Evolutionary conservation across 768 basidiomycete species (phyloP), one percentile per base, ranked within the genome.

Genomic region (Russula emetica): DNA sequence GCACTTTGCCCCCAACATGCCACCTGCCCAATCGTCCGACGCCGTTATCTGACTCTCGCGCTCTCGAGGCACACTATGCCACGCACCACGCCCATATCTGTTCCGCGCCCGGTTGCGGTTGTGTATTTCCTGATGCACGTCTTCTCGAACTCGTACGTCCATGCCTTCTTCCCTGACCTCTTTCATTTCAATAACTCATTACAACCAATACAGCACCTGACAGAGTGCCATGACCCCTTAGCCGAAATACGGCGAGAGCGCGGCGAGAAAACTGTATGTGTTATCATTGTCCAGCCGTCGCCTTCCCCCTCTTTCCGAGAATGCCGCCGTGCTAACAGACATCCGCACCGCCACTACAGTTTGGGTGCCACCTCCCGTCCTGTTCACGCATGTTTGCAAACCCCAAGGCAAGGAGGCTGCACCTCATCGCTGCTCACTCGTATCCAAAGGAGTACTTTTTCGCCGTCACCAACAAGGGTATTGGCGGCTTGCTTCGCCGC

Each of bases 391-490:
- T 79, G 13, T 95, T 94, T 72, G 71, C 75, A 9, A 86, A 83
- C 1, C 94, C 93, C 0, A 92, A 90, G 74, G 75, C 83, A 18
- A 81, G 94, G 20, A 78, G 94, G 26, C 77, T 90, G 50, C 94
- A 95, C 76, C 81, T 96, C 58, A 90, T 95, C 52, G 80, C 86
- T 69, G 83, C 79, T 16, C 94, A 96, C 69, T 83, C 80, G 56
- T 96, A 88, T 71, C 92, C 93, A 5, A 91, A 91, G 71, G 84
- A 94, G 70, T 96, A 88, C 74, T 95, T 92, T 75, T 96, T 95
- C 72, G 84, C 89, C 22, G 87, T 96, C 22, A 94, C 91, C 18
- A 94, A 94, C 75, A 93, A 90, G 72, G 94, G 94, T 24, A 84
- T 94, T 14, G 92, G 91, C 14, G 90, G 87, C 4, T 76, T 94